Base-by-base conservation (phyloP, 345 rosid genomes). In the Passiflora organensis region DNA sequence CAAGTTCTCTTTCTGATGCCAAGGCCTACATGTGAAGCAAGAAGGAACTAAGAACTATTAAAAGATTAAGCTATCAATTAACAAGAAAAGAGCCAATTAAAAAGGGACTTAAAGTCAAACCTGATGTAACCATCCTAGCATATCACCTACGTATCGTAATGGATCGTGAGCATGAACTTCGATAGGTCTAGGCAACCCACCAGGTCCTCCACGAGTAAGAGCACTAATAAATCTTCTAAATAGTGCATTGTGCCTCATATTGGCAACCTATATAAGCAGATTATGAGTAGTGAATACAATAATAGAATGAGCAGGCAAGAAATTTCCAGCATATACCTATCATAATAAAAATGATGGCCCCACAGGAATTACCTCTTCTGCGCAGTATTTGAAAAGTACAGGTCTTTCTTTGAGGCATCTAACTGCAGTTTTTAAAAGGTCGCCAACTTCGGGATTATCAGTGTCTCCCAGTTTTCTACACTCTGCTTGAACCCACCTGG, bases 121-220 rank as follows among this genome's bases (percentile, higher is more conserved):
- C 99, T 89, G 99, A 83, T 89, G 99, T 52, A 94, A 73, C 99
- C 99, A 94, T 58, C 96, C 99, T 43, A 94, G 82, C 99, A 94
- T 94, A 80, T 89, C 99, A 36, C 99, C 90, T 19, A 89, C 93
- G 24, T 89, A 94, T 64, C 99, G 79, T 68, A 94, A 80, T 45
- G 99, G 99, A 75, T 94, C 99, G 78, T 94, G 97, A 42, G 97
- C 99, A 78, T 89, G 99, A 71, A 93, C 99, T 81, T 94, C 99
- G 50, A 94, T 94, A 57, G 99, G 99, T 76, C 99, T 82, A 50
- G 99, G 97, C 80, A 87, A 70, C 65, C 99, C 97, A 51, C 97
- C 91, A 34, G 95, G 97, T 48, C 97, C 97, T 62, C 99, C 99
- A 41, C 97, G 95, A 44, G 99, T 94, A 55, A 94, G 97, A 64